phyloP scores from a whole-genome alignment of 169 alveolate genomes.

The Eimeria praecox region DNA sequence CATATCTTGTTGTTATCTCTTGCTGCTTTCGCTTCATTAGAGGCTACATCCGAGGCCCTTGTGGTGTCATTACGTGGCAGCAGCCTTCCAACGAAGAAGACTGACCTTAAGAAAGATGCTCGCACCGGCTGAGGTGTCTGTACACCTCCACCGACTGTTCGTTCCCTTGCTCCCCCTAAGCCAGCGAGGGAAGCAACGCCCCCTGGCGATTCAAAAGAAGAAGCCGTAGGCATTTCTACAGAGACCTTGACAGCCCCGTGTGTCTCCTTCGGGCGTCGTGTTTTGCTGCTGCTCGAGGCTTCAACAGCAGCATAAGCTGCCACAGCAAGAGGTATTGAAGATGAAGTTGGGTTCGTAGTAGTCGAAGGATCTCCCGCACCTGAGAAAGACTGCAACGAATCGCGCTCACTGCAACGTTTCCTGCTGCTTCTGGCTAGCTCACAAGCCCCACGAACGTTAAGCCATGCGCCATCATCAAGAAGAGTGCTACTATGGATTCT shows the following conservation, averaged over 20 bases:
- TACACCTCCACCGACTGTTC: neutral
- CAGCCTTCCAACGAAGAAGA: neutral
- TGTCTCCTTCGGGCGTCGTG: neutral
- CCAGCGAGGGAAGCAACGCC: neutral
- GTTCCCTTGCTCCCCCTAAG: neutral
- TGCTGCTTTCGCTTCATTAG: neutral
- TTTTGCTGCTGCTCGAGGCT: neutral
- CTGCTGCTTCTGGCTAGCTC: slow-evolving; percentile 9
- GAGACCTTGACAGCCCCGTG: neutral
- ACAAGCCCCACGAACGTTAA: neutral
- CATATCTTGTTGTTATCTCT: neutral
- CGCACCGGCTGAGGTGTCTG: neutral
- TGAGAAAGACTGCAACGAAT: neutral
- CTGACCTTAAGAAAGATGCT: neutral
- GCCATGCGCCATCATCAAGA: slow-evolving; percentile 44
- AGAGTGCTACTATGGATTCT: neutral
- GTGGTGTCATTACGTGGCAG: neutral
- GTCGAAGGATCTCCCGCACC: neutral
- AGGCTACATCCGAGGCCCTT: neutral
- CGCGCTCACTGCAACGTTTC: slow-evolving; percentile 4
- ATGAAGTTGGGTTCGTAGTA: neutral
- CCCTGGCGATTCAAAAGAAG: neutral
- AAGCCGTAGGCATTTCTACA: neutral
- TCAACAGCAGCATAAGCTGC: neutral
- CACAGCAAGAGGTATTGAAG: neutral